Evolutionary conservation across 2,329 filamentous ascomycete species (phyloP), one percentile per base, ranked within the genome.

Genomic region (Exophiala lecanii-corni): DNA sequence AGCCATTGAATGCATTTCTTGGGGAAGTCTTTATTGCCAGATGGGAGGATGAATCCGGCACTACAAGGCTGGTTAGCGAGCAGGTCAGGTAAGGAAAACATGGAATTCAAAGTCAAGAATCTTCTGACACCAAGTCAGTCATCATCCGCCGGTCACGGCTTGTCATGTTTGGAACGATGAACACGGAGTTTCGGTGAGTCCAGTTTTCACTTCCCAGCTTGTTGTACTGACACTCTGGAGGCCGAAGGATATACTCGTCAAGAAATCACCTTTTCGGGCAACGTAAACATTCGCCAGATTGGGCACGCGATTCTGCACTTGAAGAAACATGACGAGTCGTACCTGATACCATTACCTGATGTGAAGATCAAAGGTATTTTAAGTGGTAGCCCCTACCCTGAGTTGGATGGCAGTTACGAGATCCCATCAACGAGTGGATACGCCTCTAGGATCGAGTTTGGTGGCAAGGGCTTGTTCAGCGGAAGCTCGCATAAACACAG

Each of bases 331-430:
- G 16, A 51, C 26, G 54, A 56, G 23, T 42, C 48, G 7, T 56
- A 55, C 37, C 39, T 56, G 25, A 46, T 54, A 9, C 51, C 54
- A 5, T 34, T 56, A 3, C 54, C 54, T 1, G 33, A 51, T 20
- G 47, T 56, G 26, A 51, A 51, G 19, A 43, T 56, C 42, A 53
- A 48, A 34, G 47, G 51, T 49, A 52, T 53, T 40, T 45, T 41
- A 66, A 70, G 52, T 72, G 72, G 72, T 74, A 74, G 49, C 60
- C 59, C n/a, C 62, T 73, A 12, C 69, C 68, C 35, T 50, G 59
- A 60, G 55, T 25, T 53, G 4, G 34, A 47, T 5, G 51, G 54
- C 2, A 46, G 40, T 1, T 51, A 49, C 26, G 37, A 50, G 21
- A 55, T 56, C 20, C 47, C 49, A 3, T 45, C 43, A 28, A 52